Evolutionary conservation across 805 yeast genomes (phyloP), one percentile per base, ranked within the genome.

Genomic region (Maudiozyma saulgeensis): DNA sequence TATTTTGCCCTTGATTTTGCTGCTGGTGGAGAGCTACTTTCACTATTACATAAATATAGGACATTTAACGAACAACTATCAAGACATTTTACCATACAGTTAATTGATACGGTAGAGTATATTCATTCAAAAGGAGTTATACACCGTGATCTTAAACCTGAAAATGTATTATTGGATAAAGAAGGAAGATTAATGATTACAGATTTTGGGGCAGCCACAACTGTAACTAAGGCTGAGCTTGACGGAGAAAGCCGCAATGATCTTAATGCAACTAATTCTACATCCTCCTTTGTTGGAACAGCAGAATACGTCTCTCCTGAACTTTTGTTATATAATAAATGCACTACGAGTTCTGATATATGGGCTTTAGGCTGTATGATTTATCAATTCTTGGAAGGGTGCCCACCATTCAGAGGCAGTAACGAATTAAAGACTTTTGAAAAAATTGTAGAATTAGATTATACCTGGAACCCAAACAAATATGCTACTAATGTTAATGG

Each of bases 231-330:
- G 26, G 12, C 32, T 11, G 32, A 28, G n/a, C 32, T 21, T 8
- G 4, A 47, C 39, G 34, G 42, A 21, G 55, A 57, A 52, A 11
- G 51, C 12, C 53, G 52, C 13, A 63, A 67, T 2, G 64, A 41
- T 31, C 39, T 28, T 21, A 41, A 49, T 11, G 43, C 45, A 41
- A 45, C 21, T 12, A 19, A 21, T 42, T 23, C 38, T 4, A 48
- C 56, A 13, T 85, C 87, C 6, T 89, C 97, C 0, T 93, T 91
- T 71, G 98, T 91, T 3, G 99, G 99, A 0, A 91, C 99, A 0
- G 98, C 98, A 0, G 97, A 90, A 62, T 90, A 90, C 61, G 96
- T 93, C 2, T 83, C 96, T 0, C 99, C 98, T 0, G 99, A 93
- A 64, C 70, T 93, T 40, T 71, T 93, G 45, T 77, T 81, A 45